A percentile compares a stretch with the other conserved stretches of the same genome.
phyloP scores from a whole-genome alignment of 2,329 filamentous ascomycete species.

The Diplocarpon mali region DNA sequence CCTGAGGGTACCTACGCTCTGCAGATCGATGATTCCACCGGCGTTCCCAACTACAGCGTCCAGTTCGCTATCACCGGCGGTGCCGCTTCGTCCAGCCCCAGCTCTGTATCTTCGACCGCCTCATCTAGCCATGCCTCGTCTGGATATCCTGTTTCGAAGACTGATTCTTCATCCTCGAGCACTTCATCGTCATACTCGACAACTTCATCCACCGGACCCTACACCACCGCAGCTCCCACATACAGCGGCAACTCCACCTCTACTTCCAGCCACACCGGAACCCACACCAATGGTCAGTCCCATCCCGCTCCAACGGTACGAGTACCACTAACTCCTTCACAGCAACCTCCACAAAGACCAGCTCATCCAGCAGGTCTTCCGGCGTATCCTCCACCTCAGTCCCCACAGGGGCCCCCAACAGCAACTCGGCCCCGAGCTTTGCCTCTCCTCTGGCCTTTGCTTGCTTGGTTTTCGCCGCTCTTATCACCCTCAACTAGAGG shows the following conservation, averaged over 20 bases:
- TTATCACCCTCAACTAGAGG: constrained; percentile 23
- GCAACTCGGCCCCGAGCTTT: constrained; percentile 16
- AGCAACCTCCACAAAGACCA: background rate
- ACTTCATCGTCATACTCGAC: background rate
- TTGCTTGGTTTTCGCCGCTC: constrained; percentile 23
- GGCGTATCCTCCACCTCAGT: background rate
- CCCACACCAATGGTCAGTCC: no score
- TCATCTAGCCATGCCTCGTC: constrained; percentile 5
- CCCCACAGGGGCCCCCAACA: constrained; percentile 6
- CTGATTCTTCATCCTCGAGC: background rate
- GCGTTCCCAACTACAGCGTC: constrained; percentile 18
- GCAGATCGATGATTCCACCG: constrained; percentile 17
- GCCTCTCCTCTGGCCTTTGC: constrained; percentile 24
- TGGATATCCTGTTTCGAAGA: background rate
- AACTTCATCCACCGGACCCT: background rate
- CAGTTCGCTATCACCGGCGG: constrained; percentile 21
- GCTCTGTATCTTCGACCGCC: constrained; percentile 4
- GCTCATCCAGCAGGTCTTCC: background rate
- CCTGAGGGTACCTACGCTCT: constrained; percentile 19
- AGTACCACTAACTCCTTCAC: no score
- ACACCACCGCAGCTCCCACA: no score
- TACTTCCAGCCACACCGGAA: no score
- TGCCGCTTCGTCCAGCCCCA: constrained; percentile 6
- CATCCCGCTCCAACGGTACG: no score
- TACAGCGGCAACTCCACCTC: no score